phyloP scores from a whole-genome alignment of 768 basidiomycete species.

The Omphalotus guepiniiformis region DNA sequence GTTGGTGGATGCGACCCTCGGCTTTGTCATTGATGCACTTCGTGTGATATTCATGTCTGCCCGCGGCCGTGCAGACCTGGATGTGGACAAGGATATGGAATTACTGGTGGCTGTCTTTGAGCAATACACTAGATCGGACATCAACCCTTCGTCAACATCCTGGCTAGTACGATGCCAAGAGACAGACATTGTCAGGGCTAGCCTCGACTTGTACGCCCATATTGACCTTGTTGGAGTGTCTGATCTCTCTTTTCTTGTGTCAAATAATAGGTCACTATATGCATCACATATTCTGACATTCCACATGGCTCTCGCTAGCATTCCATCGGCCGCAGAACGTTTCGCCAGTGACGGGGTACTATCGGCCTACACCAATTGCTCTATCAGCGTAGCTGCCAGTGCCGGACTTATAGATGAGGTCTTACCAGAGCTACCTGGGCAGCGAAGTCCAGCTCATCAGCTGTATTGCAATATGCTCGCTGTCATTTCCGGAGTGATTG shows the following conservation, averaged over 20 bases:
- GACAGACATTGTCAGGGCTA: conserved; percentile 69
- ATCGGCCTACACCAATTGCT: conserved; percentile 79
- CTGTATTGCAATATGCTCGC: conserved; percentile 84
- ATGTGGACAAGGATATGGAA: conserved; percentile 79
- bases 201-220: conserved; percentile 67
- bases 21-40: conserved; percentile 64
- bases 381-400: conserved; percentile 72
- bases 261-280: conserved; percentile 65
- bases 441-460: conserved; percentile 74
- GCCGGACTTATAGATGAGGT: conserved; percentile 65
- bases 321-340: conserved; percentile 75
- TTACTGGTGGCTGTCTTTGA: conserved; percentile 80
- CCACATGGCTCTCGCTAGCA: conserved; percentile 79
- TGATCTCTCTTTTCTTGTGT: conserved; percentile 57
- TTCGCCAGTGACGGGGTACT: conserved; percentile 82
- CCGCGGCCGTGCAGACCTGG: conserved; percentile 48
- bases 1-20: conserved; percentile 58
- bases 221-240: conserved; percentile 69
- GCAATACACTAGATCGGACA: conserved; percentile 66
- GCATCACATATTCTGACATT: conserved; percentile 77
- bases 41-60: conserved; percentile 65
- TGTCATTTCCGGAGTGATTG: conserved; percentile 69
- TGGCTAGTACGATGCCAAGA: conserved; percentile 85
- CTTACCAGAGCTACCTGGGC: conserved; percentile 65
- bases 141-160: conserved; percentile 60